Evolutionary conservation across 306 rosid species (phyloP).

Genomic region (Dryas drummondii): DNA sequence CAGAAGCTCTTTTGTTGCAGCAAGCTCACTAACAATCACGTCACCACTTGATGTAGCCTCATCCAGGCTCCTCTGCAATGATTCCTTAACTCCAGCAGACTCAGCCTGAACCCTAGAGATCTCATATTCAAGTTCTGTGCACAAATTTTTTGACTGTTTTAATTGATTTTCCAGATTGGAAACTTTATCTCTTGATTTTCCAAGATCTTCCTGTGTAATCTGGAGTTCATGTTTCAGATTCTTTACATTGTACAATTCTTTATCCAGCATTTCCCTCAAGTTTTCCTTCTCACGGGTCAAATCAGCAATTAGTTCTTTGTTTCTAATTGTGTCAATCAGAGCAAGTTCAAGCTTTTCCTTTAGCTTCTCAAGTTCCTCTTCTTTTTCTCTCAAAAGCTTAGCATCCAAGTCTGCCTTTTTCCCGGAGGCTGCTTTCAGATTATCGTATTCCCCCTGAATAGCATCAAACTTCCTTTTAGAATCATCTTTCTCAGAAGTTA

Average conservation of each 20-base stretch:
- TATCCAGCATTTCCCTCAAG: conserved; percentile 49
- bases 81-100: conserved; percentile 50
- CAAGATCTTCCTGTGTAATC: conserved; percentile 48
- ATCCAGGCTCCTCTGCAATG: conserved; percentile 53
- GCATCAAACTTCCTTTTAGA: conserved; percentile 42
- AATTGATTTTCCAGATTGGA: conserved; percentile 49
- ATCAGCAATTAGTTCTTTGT: conserved; percentile 39
- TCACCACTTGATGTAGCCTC: conserved; percentile 52
- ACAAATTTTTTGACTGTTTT: conserved; percentile 35
- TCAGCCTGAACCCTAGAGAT: conserved; percentile 57
- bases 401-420: conserved; percentile 61
- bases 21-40: conserved; percentile 51
- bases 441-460: conserved; percentile 45
- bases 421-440: conserved; percentile 52
- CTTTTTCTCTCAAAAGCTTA: conserved; percentile 57
- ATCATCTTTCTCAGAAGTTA: conserved; percentile 48
- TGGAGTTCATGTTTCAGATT: conserved; percentile 56
- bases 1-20: conserved; percentile 45
- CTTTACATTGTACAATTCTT: conserved; percentile 43
- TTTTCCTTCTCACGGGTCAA: conserved; percentile 55
- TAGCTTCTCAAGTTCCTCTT: conserved; percentile 51
- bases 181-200: conserved; percentile 57
- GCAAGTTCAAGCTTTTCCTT: conserved; percentile 54
- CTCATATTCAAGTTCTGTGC: conserved; percentile 53
- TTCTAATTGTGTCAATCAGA: conserved; percentile 37